phyloP scores from a whole-genome alignment of 805 yeast genomes.

The Candida palmyrensis region DNA sequence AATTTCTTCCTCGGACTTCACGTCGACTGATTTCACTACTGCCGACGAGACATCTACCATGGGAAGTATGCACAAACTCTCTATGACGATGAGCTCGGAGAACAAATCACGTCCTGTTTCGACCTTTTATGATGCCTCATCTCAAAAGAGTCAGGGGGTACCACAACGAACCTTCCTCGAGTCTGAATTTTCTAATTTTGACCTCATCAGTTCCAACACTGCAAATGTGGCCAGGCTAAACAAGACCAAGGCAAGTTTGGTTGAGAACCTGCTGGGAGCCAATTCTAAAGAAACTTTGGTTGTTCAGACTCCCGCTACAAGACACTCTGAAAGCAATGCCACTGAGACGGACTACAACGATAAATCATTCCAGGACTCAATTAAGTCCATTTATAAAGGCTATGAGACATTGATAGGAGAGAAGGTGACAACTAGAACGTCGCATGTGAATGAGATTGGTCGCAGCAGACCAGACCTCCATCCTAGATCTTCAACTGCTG shows the following conservation, averaged over 20 bases:
- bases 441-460: neutral
- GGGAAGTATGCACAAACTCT: too few species aligned
- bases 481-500: neutral
- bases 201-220: constrained; percentile 22
- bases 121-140: too few species aligned
- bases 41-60: too few species aligned
- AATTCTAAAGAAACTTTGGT: constrained; percentile 24
- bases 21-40: neutral
- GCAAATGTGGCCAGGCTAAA: constrained; percentile 24
- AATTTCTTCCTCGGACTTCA: too few species aligned
- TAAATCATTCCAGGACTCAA: constrained; percentile 10
- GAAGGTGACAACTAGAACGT: too few species aligned
- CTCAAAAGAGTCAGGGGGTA: too few species aligned
- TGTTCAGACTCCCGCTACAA: constrained; percentile 6
- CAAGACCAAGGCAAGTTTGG: constrained; percentile 18
- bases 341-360: constrained; percentile 7
- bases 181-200: constrained; percentile 21
- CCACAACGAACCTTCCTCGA: constrained; percentile 9
- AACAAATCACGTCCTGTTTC: too few species aligned
- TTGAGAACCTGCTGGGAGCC: constrained; percentile 10
- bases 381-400: constrained; percentile 21
- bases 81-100: too few species aligned
- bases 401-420: constrained; percentile 13
- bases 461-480: neutral
- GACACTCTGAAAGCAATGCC: constrained; percentile 1